phyloP scores from a whole-genome alignment of 306 rosid species.

The Corylus avellana region DNA sequence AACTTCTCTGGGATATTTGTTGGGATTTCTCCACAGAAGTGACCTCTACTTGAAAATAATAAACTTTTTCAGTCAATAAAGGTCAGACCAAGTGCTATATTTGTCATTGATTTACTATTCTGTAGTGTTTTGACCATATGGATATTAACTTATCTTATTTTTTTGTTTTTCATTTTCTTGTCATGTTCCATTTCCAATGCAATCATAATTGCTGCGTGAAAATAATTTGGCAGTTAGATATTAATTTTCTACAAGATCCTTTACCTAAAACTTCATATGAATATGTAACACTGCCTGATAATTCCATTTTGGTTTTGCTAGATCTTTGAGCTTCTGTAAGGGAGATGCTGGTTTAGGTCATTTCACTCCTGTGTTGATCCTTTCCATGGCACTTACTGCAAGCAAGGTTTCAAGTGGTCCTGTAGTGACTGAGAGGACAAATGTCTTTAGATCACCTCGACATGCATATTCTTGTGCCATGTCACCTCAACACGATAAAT shows the following conservation, averaged over 20 bases:
- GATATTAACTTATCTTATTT: neutral
- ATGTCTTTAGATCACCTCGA: constrained; percentile 46
- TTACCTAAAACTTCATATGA: neutral
- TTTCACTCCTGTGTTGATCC: constrained; percentile 34
- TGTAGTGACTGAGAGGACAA: constrained; percentile 46
- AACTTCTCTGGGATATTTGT: neutral
- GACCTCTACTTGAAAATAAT: neutral
- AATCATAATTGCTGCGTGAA: neutral
- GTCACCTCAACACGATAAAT: constrained; percentile 46
- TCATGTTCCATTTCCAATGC: constrained; percentile 5
- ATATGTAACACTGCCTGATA: constrained; percentile 15
- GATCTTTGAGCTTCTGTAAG: constrained; percentile 43
- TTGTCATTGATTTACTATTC: neutral
- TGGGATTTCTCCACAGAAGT: neutral
- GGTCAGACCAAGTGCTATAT: neutral
- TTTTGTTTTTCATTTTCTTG: neutral
- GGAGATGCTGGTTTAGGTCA: constrained; percentile 35
- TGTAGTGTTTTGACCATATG: neutral
- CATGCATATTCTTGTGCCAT: constrained; percentile 37
- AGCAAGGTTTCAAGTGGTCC: constrained; percentile 67
- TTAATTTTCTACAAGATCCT: neutral
- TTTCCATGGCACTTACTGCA: constrained; percentile 63
- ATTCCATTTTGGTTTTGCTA: constrained; percentile 24
- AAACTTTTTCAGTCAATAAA: neutral
- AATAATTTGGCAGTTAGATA: constrained; percentile 9